phyloP scores from a whole-genome alignment of 2,329 filamentous ascomycete genomes.

The Penicillium occitanis region DNA sequence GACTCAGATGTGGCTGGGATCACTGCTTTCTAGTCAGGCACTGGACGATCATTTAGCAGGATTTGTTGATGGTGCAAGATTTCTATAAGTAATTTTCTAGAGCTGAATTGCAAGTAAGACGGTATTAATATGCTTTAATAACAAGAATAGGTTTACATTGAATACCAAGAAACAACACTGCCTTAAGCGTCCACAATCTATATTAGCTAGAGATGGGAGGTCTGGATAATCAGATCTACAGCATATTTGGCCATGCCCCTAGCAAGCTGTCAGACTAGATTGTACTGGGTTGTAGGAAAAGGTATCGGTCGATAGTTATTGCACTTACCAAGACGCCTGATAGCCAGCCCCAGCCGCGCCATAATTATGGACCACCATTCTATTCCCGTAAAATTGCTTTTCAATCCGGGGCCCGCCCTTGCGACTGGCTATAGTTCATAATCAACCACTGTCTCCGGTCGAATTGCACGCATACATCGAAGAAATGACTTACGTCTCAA shows the following conservation, averaged over 20 bases:
- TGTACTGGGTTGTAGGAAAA: not conserved
- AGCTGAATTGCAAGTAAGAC: not conserved
- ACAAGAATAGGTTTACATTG: not conserved
- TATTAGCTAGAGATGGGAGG: not conserved
- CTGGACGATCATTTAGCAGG: slow-evolving; percentile 4
- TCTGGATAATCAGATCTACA: slow-evolving; percentile 2
- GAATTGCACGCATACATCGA: not conserved
- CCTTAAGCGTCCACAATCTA: not conserved
- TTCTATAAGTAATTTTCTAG: not conserved
- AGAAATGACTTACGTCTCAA: slow-evolving; percentile 6
- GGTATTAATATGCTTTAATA: not conserved
- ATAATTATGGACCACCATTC: slow-evolving; percentile 31
- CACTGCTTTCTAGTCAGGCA: not conserved
- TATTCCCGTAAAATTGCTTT: not conserved
- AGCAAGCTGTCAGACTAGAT: not conserved
- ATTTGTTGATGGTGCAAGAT: not conserved
- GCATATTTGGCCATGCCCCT: slow-evolving; percentile 14
- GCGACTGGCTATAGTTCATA: not conserved
- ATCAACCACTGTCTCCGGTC: not conserved
- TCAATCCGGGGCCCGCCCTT: slow-evolving; percentile 8
- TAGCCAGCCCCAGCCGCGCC: slow-evolving; percentile 24
- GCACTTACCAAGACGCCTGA: slow-evolving; percentile 17
- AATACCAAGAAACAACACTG: not conserved
- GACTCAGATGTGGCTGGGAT: slow-evolving; percentile 6
- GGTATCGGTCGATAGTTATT: not conserved